Base-by-base conservation (phyloP, 352 stramenopile species). In the Pythium brachiatum region DNA sequence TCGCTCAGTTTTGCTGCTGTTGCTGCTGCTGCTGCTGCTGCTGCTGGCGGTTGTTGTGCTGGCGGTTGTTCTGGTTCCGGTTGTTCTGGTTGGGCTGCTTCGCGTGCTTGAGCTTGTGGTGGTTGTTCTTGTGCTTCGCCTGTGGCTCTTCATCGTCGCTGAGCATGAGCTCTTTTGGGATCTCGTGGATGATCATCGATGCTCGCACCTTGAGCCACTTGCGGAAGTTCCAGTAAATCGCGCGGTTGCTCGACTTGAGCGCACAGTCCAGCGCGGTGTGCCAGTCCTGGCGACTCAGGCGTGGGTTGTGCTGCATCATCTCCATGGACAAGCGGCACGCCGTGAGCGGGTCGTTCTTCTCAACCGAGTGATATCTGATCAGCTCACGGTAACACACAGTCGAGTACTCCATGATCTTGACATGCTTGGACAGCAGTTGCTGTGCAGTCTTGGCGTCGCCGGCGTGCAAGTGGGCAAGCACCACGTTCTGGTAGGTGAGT, bases 181-280 rank as follows among this genome's bases (percentile, higher is more conserved):
- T 69, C 9, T 88, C 79, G 32, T 76, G 18, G 31, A 91, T 21
- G 47, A 91, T 78, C 36, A 54, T 66, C 11, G 72, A 73, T 3
- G 79, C 85, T 58, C 86, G 83, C 27, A 89, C 76, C 54, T 84
- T 78, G 79, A 94, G 88, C 81, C 83, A 92, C 68, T 92, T 91
- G 69, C 86, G 86, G 66, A 94, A 94, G 66, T 89, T 91, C 86
- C 86, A 94, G 69, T 94, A 94, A 8, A 83, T 63, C 53, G 81
- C 75, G 41, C 75, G 77, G 62, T 94, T 83, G 15, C 70, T 73
- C 36, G 91, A 66, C 59, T 85, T 67, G 55, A 94, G 69, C 52
- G 86, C 68, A 44, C 77, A 64, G 0, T 65, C 71, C 18, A 94
- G 73, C 31, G 86, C 86, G 48, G 89, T 89, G 66, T 83, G 70